Evolutionary conservation across 2,329 filamentous ascomycete species (phyloP).

Genomic region (Phialocephala subalpina): DNA sequence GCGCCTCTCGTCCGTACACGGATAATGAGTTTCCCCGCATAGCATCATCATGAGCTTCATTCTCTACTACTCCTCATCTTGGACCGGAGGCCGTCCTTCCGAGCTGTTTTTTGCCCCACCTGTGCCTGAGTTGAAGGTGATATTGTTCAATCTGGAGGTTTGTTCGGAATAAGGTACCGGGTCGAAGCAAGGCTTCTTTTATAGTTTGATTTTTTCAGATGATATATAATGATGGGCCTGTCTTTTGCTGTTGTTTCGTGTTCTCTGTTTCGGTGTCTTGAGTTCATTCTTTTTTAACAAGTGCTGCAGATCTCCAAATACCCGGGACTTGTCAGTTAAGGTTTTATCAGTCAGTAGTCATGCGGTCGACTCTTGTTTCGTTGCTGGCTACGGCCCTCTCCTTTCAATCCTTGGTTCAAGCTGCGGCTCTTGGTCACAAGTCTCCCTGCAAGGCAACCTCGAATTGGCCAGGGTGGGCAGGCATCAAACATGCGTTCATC

Average conservation of each 20-base stretch:
- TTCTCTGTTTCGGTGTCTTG: neutral
- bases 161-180: constrained; percentile 18
- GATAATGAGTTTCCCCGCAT: constrained; percentile 20
- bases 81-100: constrained; percentile 13
- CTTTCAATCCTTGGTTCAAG: constrained; percentile 23
- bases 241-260: constrained; percentile 9
- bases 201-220: neutral
- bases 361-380: constrained; percentile 22
- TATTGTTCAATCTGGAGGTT: constrained; percentile 13
- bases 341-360: constrained; percentile 15
- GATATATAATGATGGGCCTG: constrained; percentile 9
- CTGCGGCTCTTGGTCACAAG: constrained; percentile 5
- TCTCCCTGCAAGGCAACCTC: constrained; percentile 18
- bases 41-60: constrained; percentile 17
- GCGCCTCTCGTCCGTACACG: constrained; percentile 15
- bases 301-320: neutral
- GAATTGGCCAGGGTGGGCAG: constrained; percentile 40
- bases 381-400: constrained; percentile 17
- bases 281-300: neutral
- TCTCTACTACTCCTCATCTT: neutral
- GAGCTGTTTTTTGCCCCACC: constrained; percentile 4
- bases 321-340: neutral
- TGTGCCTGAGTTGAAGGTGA: constrained; percentile 16
- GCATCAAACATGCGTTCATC: constrained; percentile 51
- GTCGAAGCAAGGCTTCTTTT: constrained; percentile 4